Conservation (phyloP, 805 yeast species). For the Lachancea fermentati region DNA sequence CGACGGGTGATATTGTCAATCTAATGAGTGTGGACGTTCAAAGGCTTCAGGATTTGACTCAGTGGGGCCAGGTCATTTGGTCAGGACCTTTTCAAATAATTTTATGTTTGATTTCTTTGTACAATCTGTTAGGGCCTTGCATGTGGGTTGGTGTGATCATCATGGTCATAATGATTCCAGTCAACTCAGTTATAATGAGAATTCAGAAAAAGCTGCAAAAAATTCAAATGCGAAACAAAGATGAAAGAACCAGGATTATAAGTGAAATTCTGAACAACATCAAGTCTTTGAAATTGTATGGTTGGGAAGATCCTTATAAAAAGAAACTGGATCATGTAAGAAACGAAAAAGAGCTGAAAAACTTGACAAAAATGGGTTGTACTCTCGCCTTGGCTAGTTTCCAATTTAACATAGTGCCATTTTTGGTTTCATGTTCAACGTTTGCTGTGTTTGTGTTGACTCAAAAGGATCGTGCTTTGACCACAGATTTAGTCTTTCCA, state of each 20-base stretch:
- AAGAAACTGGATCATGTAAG: slow-evolving; percentile 72
- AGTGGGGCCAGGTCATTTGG: slow-evolving; percentile 77
- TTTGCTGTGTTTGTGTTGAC: slow-evolving; percentile 72
- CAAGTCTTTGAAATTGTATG: slow-evolving; percentile 87
- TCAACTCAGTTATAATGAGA: slow-evolving; percentile 65
- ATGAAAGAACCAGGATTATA: slow-evolving; percentile 83
- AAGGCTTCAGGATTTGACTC: slow-evolving; percentile 76
- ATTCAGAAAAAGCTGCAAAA: slow-evolving; percentile 70
- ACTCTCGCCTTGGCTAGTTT: slow-evolving; percentile 66
- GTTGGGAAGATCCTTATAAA: slow-evolving; percentile 90
- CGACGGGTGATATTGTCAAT: slow-evolving; percentile 91
- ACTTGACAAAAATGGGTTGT: slow-evolving; percentile 66
- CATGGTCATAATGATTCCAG: slow-evolving; percentile 71
- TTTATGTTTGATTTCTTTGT: slow-evolving; percentile 67
- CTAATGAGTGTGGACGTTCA: slow-evolving; percentile 92
- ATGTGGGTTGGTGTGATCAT: slow-evolving; percentile 95
- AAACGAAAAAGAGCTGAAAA: slow-evolving; percentile 77
- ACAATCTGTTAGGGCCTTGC: slow-evolving; percentile 72
- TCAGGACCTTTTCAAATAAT: slow-evolving; percentile 88
- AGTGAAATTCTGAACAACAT: slow-evolving; percentile 87
- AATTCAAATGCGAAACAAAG: slow-evolving; percentile 83
- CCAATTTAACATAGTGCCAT: slow-evolving; percentile 83
- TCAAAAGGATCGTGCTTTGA: slow-evolving; percentile 55
- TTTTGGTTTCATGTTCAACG: slow-evolving; percentile 81
- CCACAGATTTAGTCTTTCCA: slow-evolving; percentile 89